Conservation (phyloP, 2,329 filamentous ascomycete genomes). For the Aspergillus cejpii region DNA sequence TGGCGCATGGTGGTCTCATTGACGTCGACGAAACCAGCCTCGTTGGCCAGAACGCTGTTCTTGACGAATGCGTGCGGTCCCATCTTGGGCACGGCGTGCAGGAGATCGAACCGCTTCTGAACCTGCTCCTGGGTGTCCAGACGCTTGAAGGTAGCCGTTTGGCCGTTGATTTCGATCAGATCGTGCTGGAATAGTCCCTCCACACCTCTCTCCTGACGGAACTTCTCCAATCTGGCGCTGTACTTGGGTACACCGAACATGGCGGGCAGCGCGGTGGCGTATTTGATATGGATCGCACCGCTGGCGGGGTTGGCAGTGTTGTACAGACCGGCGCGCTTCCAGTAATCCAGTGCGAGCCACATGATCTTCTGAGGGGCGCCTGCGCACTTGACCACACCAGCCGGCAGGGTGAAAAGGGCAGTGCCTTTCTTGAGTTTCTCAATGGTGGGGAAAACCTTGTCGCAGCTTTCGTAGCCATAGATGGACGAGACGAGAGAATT, state of each 20-base stretch:
- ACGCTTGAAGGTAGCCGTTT: slow-evolving; percentile 47
- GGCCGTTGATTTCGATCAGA: slow-evolving; percentile 48
- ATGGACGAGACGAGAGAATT: slow-evolving; percentile 50
- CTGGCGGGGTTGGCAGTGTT: slow-evolving; percentile 32
- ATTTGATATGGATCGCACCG: slow-evolving; percentile 48
- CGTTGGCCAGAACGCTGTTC: slow-evolving; percentile 50
- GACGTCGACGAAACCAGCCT: slow-evolving; percentile 54
- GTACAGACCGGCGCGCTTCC: slow-evolving; percentile 51
- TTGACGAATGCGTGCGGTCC: slow-evolving; percentile 51
- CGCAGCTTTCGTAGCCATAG: slow-evolving; percentile 51
- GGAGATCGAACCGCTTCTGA: slow-evolving; percentile 47
- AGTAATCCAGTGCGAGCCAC: slow-evolving; percentile 57
- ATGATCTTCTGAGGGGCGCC: slow-evolving; percentile 57
- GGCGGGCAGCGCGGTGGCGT: slow-evolving; percentile 49
- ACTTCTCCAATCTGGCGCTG: slow-evolving; percentile 47
- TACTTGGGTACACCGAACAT: slow-evolving; percentile 60
- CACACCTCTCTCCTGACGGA: slow-evolving; percentile 50
- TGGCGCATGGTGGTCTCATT: slow-evolving; percentile 49
- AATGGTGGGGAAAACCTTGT: slow-evolving; percentile 49
- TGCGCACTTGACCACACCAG: slow-evolving; percentile 55
- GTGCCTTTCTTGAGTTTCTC: slow-evolving; percentile 45
- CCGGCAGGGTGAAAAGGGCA: slow-evolving; percentile 56
- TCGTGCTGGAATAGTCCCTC: slow-evolving; percentile 56
- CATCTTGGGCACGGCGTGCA: slow-evolving; percentile 57
- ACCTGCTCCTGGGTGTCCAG: slow-evolving; percentile 43